Conservation (phyloP, 805 yeast species). For the Candida endomychidarum region DNA sequence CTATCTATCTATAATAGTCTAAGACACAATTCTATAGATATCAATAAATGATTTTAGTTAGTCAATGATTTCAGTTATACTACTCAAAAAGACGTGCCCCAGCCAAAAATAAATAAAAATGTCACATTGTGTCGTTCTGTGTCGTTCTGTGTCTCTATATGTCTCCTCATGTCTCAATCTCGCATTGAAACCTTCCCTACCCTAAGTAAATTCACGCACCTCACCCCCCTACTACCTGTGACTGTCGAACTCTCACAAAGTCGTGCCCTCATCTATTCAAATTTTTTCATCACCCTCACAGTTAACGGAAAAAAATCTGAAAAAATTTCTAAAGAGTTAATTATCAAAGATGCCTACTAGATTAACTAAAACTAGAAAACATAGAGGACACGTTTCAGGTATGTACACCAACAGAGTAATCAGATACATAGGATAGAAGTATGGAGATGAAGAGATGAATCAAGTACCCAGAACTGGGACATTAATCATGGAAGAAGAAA, state of each 20-base stretch:
- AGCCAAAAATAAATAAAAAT: no score
- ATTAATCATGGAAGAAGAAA: no score
- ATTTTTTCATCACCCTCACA: constrained; percentile 13
- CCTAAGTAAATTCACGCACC: neutral
- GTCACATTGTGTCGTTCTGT: no score
- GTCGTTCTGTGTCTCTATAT: no score
- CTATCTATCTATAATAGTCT: no score
- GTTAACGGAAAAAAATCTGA: constrained; percentile 7
- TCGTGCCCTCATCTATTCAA: constrained; percentile 7
- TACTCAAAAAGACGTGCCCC: no score
- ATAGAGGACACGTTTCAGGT: constrained; percentile 99
- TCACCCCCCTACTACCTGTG: neutral
- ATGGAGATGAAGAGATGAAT: no score
- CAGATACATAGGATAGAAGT: neutral
- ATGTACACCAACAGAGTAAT: constrained; percentile 42
- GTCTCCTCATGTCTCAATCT: no score
- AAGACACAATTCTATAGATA: no score
- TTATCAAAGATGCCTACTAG: constrained; percentile 90
- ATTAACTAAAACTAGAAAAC: constrained; percentile 99
- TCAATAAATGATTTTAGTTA: neutral
- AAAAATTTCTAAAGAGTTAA: constrained; percentile 12
- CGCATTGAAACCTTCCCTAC: no score
- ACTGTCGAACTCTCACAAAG: constrained; percentile 3
- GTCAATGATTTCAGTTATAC: no score
- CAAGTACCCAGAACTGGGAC: no score